phyloP scores from a whole-genome alignment of 345 rosid species.

The Lenwebbia sp. region DNA sequence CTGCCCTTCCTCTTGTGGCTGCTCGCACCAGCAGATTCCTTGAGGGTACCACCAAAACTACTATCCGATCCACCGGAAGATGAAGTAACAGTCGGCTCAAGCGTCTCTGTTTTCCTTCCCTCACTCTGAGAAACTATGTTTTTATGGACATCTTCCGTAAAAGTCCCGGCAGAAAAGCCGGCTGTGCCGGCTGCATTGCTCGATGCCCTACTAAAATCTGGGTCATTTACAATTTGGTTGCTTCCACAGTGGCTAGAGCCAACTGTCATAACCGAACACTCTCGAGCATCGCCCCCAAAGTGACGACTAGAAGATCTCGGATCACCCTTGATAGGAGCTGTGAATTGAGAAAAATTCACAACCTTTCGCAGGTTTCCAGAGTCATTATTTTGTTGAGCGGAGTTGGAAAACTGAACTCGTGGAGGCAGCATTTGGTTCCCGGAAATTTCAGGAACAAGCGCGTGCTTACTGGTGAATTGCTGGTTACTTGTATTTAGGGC shows the following conservation, averaged over 20 bases:
- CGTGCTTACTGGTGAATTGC: constrained; percentile 3
- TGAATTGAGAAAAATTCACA: constrained; percentile 7
- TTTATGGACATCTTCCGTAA: constrained; percentile 10
- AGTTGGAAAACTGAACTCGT: constrained; percentile 16
- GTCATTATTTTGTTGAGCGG: constrained; percentile 11
- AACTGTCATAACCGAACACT: constrained; percentile 40
- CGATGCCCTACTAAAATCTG: constrained; percentile 28
- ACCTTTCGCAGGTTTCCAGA: constrained; percentile 12
- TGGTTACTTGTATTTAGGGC: constrained; percentile 1
- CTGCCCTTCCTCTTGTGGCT: constrained; percentile 49
- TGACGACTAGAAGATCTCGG: background rate
- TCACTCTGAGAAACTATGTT: constrained; percentile 9
- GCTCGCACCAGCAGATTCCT: constrained; percentile 23
- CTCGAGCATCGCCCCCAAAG: constrained; percentile 13
- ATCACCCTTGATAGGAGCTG: constrained; percentile 5
- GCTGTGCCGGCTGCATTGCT: constrained; percentile 18
- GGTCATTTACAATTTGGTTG: constrained; percentile 32
- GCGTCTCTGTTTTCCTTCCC: constrained; percentile 23
- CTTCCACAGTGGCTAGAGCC: constrained; percentile 57
- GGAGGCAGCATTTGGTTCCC: constrained; percentile 34
- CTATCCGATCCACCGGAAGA: constrained; percentile 71
- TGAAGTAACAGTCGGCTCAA: constrained; percentile 32
- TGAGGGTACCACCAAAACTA: constrained; percentile 31
- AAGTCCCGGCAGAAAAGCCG: constrained; percentile 15
- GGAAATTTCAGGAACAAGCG: constrained; percentile 5